phyloP scores from a whole-genome alignment of 2,329 filamentous ascomycete genomes.

The Grosmannia clavigera region DNA sequence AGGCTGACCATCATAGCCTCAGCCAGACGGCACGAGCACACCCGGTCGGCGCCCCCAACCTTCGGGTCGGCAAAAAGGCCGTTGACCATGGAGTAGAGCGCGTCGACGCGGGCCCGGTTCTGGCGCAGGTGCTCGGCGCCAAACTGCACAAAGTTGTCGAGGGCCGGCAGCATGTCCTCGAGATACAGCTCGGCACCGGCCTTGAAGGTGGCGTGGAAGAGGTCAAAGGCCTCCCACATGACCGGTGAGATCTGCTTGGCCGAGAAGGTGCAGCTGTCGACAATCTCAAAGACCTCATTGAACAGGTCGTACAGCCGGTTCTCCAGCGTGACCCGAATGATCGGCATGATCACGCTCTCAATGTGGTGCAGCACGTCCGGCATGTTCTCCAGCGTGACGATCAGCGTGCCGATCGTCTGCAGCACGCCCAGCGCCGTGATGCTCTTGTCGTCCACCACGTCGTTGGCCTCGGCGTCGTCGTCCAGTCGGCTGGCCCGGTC shows the following conservation, averaged over 20 bases:
- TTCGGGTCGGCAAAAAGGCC: constrained; percentile 91
- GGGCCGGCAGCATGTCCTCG: constrained; percentile 94
- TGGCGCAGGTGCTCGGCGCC: constrained; percentile 69
- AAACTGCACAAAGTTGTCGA: constrained; percentile 97
- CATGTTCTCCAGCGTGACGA: constrained; percentile 91
- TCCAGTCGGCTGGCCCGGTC: constrained; percentile 74
- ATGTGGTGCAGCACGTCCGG: constrained; percentile 90
- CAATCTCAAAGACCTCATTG: constrained; percentile 98
- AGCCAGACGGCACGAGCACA: constrained; percentile 93
- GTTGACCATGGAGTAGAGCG: constrained; percentile 84
- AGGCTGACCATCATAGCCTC: constrained; percentile 97
- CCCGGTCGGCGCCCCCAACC: constrained; percentile 84
- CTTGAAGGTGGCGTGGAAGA: constrained; percentile 96
- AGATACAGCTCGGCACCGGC: constrained; percentile 92
- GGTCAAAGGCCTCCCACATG: constrained; percentile 98
- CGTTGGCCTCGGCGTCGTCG: constrained; percentile 69
- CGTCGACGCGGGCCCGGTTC: constrained; percentile 76
- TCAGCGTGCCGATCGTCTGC: constrained; percentile 94
- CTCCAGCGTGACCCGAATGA: constrained; percentile 89
- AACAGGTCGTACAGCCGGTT: constrained; percentile 98
- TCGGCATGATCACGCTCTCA: constrained; percentile 91
- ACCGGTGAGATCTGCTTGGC: constrained; percentile 90
- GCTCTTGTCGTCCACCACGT: constrained; percentile 95
- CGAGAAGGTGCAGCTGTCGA: constrained; percentile 97
- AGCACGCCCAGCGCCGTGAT: constrained; percentile 93